Conservation (phyloP, 164 flowering plant species). For the Houttuynia cordata region DNA sequence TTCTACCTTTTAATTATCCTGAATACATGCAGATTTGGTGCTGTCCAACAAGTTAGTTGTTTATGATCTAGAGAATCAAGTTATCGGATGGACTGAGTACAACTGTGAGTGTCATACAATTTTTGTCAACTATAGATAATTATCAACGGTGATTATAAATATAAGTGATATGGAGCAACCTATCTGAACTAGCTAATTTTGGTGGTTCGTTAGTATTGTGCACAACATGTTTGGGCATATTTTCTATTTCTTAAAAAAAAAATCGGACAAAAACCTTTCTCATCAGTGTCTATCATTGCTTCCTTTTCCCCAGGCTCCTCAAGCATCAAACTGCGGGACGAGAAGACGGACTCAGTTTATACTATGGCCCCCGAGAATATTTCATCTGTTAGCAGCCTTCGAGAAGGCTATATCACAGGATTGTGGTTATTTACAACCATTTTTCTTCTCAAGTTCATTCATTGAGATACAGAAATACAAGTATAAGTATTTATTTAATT, state of each 20-base stretch:
- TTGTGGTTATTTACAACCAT: neutral
- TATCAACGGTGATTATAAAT: neutral
- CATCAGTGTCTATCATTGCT: neutral
- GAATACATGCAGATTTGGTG: conserved; percentile 52
- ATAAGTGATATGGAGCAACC: neutral
- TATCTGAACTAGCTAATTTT: neutral
- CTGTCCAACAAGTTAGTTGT: conserved; percentile 65
- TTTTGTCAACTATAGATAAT: neutral
- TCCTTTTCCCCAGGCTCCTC: conserved; percentile 46
- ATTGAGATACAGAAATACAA: neutral
- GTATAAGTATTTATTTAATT: neutral
- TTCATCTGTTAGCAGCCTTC: neutral
- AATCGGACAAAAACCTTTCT: no score
- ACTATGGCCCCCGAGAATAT: conserved; percentile 37
- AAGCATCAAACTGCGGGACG: conserved; percentile 63
- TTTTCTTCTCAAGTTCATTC: neutral
- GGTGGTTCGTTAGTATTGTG: neutral
- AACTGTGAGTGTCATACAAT: conserved; percentile 49
- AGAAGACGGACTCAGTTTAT: conserved; percentile 54
- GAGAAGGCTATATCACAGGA: neutral
- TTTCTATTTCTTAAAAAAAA: neutral
- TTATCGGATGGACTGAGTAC: conserved; percentile 77
- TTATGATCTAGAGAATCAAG: conserved; percentile 70
- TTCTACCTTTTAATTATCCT: neutral
- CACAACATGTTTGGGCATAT: no score